Percentiles rank a stretch among this genome's conserved stretches.
Conservation (phyloP, 352 stramenopile genomes). For the Phytophthora pseudosyringae region DNA sequence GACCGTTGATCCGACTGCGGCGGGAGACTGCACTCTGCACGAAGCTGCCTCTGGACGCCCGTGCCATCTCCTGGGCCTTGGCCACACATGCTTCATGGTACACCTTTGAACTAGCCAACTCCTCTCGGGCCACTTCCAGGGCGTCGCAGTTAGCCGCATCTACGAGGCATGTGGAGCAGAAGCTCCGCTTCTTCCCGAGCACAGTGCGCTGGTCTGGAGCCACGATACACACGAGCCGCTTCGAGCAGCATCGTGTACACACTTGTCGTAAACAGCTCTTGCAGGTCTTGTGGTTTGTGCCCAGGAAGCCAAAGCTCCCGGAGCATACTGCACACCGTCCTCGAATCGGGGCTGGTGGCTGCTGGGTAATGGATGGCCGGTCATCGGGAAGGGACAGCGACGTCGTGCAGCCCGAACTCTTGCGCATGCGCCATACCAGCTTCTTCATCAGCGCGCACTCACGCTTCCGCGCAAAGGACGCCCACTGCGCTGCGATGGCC, state of each 20-base stretch:
- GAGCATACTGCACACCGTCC: slow-evolving; percentile 36
- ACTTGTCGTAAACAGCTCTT: slow-evolving; percentile 40
- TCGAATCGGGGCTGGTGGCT: slow-evolving; percentile 14
- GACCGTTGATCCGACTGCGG: slow-evolving; percentile 28
- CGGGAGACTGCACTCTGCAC: slow-evolving; percentile 32
- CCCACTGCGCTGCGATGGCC: slow-evolving; percentile 42
- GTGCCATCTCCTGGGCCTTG: slow-evolving; percentile 31
- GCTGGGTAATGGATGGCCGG: slow-evolving; percentile 12
- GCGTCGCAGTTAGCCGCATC: slow-evolving; percentile 43
- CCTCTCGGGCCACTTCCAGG: slow-evolving; percentile 40
- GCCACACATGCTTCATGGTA: slow-evolving; percentile 29
- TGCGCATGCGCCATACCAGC: slow-evolving; percentile 52
- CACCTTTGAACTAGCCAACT: slow-evolving; percentile 37
- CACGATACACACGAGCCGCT: slow-evolving; percentile 41
- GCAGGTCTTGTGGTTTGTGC: slow-evolving; percentile 38
- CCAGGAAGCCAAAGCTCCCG: slow-evolving; percentile 41
- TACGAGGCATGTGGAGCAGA: slow-evolving; percentile 41
- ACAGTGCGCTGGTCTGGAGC: slow-evolving; percentile 36
- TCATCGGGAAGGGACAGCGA: slow-evolving; percentile 16
- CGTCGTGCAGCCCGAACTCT: slow-evolving; percentile 27
- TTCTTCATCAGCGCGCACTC: slow-evolving; percentile 62
- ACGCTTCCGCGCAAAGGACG: slow-evolving; percentile 36
- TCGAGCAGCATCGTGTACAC: slow-evolving; percentile 41
- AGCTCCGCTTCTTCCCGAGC: slow-evolving; percentile 36
- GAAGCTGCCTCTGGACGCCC: slow-evolving; percentile 20